A percentile compares a stretch with the other conserved stretches of the same genome.
phyloP scores from a whole-genome alignment of 2,329 filamentous ascomycete species.

The Pseudogymnoascus sp. region DNA sequence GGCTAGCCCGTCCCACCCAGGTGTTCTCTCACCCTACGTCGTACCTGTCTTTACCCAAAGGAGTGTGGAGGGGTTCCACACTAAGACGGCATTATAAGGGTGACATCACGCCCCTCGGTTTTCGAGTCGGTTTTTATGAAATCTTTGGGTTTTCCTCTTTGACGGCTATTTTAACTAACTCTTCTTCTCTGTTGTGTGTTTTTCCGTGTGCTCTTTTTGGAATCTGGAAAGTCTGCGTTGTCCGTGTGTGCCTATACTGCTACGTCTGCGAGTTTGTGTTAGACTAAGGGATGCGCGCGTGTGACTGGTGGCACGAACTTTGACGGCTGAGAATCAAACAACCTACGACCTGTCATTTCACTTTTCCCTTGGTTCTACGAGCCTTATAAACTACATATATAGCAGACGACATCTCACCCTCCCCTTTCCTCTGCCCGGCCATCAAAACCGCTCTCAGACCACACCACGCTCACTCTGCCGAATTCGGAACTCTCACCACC shows the following conservation, averaged over 20 bases:
- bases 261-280: no score
- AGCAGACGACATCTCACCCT: not conserved
- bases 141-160: not conserved
- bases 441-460: not conserved
- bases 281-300: not conserved
- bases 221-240: not conserved
- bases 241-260: no score
- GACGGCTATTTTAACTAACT: not conserved
- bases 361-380: not conserved
- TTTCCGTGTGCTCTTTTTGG: not conserved
- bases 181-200: not conserved
- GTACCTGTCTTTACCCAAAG: not conserved
- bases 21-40: not conserved
- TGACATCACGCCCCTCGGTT: not conserved
- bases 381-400: not conserved
- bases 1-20: not conserved
- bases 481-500: not conserved
- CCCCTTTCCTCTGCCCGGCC: not conserved
- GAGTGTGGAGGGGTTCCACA: not conserved
- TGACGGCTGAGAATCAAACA: not conserved
- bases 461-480: not conserved
- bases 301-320: not conserved
- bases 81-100: not conserved
- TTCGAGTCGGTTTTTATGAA: not conserved
- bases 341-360: not conserved